Evolutionary conservation across 2,329 filamentous ascomycete genomes (phyloP).

Genomic region (Fusarium sp.): DNA sequence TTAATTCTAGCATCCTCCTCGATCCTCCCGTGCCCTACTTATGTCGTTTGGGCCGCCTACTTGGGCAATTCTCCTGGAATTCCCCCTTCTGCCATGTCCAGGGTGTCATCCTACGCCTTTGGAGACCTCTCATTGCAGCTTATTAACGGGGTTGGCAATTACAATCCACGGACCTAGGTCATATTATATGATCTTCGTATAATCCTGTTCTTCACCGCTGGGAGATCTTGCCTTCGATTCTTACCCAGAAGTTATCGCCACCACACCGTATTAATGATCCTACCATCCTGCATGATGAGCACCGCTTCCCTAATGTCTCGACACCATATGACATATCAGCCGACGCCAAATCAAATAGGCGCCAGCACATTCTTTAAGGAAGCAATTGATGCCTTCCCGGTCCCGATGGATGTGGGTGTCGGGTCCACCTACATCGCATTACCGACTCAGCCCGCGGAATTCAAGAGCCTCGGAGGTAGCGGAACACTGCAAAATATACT

Average conservation of each 20-base stretch:
- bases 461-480: background rate
- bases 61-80: background rate
- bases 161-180: background rate
- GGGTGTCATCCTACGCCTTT: background rate
- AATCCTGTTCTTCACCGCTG: background rate
- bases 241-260: background rate
- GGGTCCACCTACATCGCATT: background rate
- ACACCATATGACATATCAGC: background rate
- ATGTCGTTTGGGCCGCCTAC: background rate
- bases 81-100: background rate
- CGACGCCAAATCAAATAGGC: background rate
- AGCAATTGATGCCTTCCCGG: background rate
- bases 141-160: background rate
- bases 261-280: background rate
- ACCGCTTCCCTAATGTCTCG: background rate
- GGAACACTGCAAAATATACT: background rate
- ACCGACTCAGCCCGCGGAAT: background rate
- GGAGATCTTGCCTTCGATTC: background rate
- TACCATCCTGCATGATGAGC: background rate
- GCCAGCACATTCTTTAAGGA: background rate
- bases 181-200: background rate
- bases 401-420: background rate
- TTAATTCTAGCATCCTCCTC: background rate
- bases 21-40: background rate
- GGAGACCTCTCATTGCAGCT: background rate